phyloP scores from a whole-genome alignment of 2,329 filamentous ascomycete species.

The Aspergillus sp. region DNA sequence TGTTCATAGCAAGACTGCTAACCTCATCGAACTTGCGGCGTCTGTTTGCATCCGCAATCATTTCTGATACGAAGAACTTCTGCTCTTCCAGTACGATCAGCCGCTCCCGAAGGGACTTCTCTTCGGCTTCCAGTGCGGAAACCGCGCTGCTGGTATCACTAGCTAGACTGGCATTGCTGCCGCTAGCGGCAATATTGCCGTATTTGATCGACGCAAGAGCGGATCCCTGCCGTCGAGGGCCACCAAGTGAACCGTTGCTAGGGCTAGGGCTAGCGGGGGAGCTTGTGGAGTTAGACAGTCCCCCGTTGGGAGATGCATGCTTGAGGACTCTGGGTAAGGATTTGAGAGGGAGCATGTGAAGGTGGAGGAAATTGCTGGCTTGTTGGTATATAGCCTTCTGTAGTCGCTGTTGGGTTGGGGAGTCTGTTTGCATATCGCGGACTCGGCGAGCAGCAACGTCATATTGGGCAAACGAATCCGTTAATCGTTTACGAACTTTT shows the following conservation, averaged over 20 bases:
- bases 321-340: conserved; percentile 68
- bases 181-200: conserved; percentile 52
- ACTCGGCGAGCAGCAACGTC: conserved; percentile 78
- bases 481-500: conserved; percentile 84
- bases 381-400: conserved; percentile 82
- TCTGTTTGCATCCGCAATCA: conserved; percentile 76
- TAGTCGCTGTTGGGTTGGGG: conserved; percentile 69
- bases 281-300: conserved; percentile 27
- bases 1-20: conserved; percentile 72
- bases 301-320: conserved; percentile 59
- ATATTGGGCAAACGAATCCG: conserved; percentile 87
- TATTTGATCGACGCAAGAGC: conserved; percentile 63
- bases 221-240: conserved; percentile 36
- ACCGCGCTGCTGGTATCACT: conserved; percentile 59
- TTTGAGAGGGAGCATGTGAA: conserved; percentile 88
- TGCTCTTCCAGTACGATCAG: conserved; percentile 89
- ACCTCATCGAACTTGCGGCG: conserved; percentile 85
- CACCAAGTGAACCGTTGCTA: conserved; percentile 23
- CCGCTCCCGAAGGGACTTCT: conserved; percentile 76
- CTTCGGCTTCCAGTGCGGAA: conserved; percentile 74
- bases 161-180: conserved; percentile 54
- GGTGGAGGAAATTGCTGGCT: conserved; percentile 78
- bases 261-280: conserved; percentile 24
- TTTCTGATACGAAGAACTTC: conserved; percentile 81
- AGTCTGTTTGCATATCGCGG: conserved; percentile 73